Base-by-base conservation (phyloP, 495 filamentous ascomycete species). In the Xylaria telfairii region DNA sequence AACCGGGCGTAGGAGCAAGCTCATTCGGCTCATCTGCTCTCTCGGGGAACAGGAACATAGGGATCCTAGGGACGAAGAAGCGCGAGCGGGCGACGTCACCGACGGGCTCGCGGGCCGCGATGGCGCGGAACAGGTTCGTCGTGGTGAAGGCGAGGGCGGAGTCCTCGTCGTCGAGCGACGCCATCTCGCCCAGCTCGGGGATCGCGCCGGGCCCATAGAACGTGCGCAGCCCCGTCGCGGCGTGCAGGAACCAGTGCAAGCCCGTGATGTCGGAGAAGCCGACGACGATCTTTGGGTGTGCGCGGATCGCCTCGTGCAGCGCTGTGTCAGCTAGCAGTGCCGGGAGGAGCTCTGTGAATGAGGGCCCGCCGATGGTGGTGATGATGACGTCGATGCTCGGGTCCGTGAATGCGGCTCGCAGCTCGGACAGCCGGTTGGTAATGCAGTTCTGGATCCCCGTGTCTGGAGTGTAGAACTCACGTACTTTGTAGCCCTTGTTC, bases 191-290 rank as follows among this genome's bases (percentile, higher is more conserved):
- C 13, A 80, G 74, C 68, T 78, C 76, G 24, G 74, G 70, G 19
- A 82, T 68, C 12, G 70, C 72, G 12, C 72, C 71, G 0, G 81
- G 79, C 0, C 81, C 80, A 65, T 80, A 80, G 67, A 81, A 82
- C n/a, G 78, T 78, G n/a, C 76, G 75, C 13, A 83, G 71, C 15
- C 79, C 78, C 6, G 73, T 65, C 41, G 65, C n/a, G 13, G 75
- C 71, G 60, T 74, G 70, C 41, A 82, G 69, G 37, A 80, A 77
- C 72, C 78, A 78, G 61, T 79, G 75, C 17, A 82, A 54, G 37
- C 75, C 72, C 34, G 79, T 80, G 51, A 79, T 81, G 69, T 83
- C 80, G 15, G 75, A 78, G 51, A 73, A 81, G 15, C 80, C 79
- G 15, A 77, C 71, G 47, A 82, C 75, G 28, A 80, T 76, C 73